These are phyloP conservation scores for Chamaecyparis obtusa DNA, from an alignment of 75 land plant genomes.

Conservation along the genomic window DNA sequence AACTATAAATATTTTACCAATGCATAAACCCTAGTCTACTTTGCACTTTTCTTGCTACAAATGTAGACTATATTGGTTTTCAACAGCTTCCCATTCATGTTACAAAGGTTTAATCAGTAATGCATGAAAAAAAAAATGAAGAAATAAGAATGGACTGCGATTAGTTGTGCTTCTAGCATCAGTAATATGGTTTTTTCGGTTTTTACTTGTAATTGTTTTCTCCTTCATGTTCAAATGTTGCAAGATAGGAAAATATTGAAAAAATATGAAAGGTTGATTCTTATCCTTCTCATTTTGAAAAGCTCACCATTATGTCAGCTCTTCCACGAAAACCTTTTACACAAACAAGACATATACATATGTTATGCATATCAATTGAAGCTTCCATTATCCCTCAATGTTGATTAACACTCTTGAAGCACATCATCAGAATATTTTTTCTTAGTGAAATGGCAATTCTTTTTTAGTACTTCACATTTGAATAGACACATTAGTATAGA, in stretches of 20 bases:
- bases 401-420: background rate
- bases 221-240: background rate
- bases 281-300: slow-evolving; percentile 3
- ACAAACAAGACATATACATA: background rate
- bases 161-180: background rate
- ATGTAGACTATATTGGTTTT: slow-evolving; percentile 51
- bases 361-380: background rate
- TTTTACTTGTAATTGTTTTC: slow-evolving; percentile 7
- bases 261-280: background rate
- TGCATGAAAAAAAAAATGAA: slow-evolving; percentile 2
- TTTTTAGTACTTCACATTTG: slow-evolving; percentile 64
- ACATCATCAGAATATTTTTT: background rate
- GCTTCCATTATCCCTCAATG: background rate
- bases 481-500: slow-evolving; percentile 42
- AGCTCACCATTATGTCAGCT: slow-evolving; percentile 19
- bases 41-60: slow-evolving; percentile 72
- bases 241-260: slow-evolving; percentile 7
- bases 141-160: background rate
- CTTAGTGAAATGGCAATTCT: slow-evolving; percentile 31
- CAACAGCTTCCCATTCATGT: background rate
- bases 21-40: slow-evolving; percentile 34
- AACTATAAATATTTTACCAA: background rate
- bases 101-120: background rate
- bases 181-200: slow-evolving; percentile 51
- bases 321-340: slow-evolving; percentile 16